Percentiles rank a stretch among this genome's conserved stretches.
phyloP scores from a whole-genome alignment of 345 rosid genomes.

The Salix dunnii region DNA sequence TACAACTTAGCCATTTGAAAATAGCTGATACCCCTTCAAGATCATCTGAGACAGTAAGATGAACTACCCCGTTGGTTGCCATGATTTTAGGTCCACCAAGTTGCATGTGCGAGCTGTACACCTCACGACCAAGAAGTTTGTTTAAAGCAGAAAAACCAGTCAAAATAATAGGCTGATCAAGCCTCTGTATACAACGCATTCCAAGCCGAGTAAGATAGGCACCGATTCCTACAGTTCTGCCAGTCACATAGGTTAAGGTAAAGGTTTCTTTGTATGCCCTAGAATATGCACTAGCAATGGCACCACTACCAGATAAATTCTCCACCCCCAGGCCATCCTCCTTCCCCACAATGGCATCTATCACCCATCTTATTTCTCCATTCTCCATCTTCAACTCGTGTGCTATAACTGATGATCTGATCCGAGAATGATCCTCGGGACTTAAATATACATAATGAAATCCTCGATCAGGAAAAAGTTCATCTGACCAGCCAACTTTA shows the following conservation, averaged over 20 bases:
- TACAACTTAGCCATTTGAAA: slow-evolving; percentile 89
- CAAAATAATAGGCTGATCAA: slow-evolving; percentile 96
- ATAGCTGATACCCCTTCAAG: slow-evolving; percentile 92
- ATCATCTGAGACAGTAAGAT: slow-evolving; percentile 95
- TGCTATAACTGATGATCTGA: slow-evolving; percentile 78
- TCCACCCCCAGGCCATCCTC: slow-evolving; percentile 98
- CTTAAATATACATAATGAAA: slow-evolving; percentile 84
- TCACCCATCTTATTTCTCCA: slow-evolving; percentile 90
- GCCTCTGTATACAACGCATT: slow-evolving; percentile 98
- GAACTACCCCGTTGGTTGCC: slow-evolving; percentile 99
- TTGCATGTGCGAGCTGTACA: slow-evolving; percentile 99
- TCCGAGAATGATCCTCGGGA: slow-evolving; percentile 65
- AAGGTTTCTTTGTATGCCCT: slow-evolving; percentile 96
- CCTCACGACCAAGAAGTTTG: slow-evolving; percentile 99
- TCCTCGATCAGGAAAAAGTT: slow-evolving; percentile 78
- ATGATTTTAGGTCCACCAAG: slow-evolving; percentile 99
- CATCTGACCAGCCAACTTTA: slow-evolving; percentile 95
- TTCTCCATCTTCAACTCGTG: slow-evolving; percentile 70
- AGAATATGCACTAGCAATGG: slow-evolving; percentile 96
- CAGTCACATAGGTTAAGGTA: slow-evolving; percentile 90
- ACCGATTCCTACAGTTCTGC: slow-evolving; percentile 96
- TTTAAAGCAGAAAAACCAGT: slow-evolving; percentile 97
- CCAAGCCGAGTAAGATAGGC: slow-evolving; percentile 99
- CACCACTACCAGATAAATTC: slow-evolving; percentile 95
- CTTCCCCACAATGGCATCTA: slow-evolving; percentile 90